A percentile compares a stretch with the other conserved stretches of the same genome.
phyloP scores from a whole-genome alignment of 352 stramenopile species.

The Globisporangium spiculum region DNA sequence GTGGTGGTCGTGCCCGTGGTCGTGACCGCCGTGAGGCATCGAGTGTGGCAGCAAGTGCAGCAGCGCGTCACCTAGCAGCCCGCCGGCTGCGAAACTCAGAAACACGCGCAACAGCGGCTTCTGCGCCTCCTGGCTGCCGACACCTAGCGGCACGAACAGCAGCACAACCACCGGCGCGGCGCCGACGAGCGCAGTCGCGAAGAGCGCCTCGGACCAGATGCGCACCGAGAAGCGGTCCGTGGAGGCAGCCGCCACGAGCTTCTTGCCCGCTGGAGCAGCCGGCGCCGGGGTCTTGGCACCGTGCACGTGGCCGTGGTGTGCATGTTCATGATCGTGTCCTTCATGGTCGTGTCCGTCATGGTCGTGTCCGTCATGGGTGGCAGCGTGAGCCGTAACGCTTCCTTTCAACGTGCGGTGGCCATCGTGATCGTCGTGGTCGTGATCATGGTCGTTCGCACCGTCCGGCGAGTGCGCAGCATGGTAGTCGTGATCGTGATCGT shows the following conservation, averaged over 20 bases:
- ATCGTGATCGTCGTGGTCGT: slow-evolving; percentile 25
- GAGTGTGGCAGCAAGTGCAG: slow-evolving; percentile 90
- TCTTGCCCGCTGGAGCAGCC: slow-evolving; percentile 5
- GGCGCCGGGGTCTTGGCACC: slow-evolving; percentile 6
- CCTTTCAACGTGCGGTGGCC: background rate
- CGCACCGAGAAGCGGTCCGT: slow-evolving; percentile 38
- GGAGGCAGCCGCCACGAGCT: background rate
- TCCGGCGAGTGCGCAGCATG: slow-evolving; percentile 7
- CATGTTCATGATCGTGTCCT: slow-evolving; percentile 17
- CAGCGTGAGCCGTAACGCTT: background rate
- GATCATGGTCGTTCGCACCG: slow-evolving; percentile 8
- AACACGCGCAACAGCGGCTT: slow-evolving; percentile 79
- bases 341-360: slow-evolving; percentile 25
- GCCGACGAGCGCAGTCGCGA: slow-evolving; percentile 73
- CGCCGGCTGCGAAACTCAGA: slow-evolving; percentile 86
- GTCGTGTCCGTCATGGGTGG: slow-evolving; percentile 11
- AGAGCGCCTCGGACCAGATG: slow-evolving; percentile 63
- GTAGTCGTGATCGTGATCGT: slow-evolving; percentile 20
- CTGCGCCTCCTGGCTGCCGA: slow-evolving; percentile 51
- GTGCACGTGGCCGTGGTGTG: slow-evolving; percentile 21
- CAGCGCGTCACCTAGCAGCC: slow-evolving; percentile 87
- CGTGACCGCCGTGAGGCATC: slow-evolving; percentile 32
- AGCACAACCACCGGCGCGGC: slow-evolving; percentile 66
- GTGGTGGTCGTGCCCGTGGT: slow-evolving; percentile 24
- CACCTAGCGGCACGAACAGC: slow-evolving; percentile 64